phyloP scores from a whole-genome alignment of 495 filamentous ascomycete genomes.

The Tuber magnatum region DNA sequence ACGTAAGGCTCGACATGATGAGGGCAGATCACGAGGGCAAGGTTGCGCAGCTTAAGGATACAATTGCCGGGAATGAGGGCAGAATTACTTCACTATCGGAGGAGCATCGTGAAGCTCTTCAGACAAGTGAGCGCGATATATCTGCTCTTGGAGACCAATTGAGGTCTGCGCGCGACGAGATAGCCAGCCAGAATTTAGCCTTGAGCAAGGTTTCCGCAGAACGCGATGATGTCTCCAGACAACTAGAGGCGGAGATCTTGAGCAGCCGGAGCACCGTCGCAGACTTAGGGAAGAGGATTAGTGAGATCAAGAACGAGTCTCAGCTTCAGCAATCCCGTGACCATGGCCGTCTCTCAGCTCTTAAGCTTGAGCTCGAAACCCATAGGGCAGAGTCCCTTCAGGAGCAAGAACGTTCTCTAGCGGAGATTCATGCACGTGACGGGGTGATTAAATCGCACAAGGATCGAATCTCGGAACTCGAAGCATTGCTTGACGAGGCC shows the following conservation, averaged over 20 bases:
- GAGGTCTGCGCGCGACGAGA: conserved; percentile 17
- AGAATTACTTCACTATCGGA: conserved; percentile 16
- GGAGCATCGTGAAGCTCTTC: conserved; percentile 20
- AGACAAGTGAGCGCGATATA: conserved; percentile 15
- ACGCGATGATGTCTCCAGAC: conserved; percentile 17
- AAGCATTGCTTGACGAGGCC: conserved; percentile 18
- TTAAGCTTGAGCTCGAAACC: conserved; percentile 17
- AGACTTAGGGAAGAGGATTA: conserved; percentile 19
- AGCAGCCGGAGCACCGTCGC: conserved; percentile 20
- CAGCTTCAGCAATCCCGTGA: conserved; percentile 8
- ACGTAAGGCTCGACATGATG: conserved; percentile 4
- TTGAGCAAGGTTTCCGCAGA: conserved; percentile 15
- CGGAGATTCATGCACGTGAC: conserved; percentile 14
- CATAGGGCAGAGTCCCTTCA: conserved; percentile 10
- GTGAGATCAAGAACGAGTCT: conserved; percentile 12
- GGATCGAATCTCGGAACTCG: conserved; percentile 10
- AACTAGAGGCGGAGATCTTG: conserved; percentile 30
- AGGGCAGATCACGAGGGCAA: conserved; percentile 17
- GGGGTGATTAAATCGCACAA: conserved; percentile 5
- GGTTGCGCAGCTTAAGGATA: conserved; percentile 22
- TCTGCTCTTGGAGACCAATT: conserved; percentile 17
- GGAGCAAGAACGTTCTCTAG: conserved; percentile 17
- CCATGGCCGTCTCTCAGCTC: conserved; percentile 13
- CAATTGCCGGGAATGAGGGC: conserved; percentile 13
- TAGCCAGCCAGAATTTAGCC: conserved; percentile 9